Evolutionary conservation across 495 filamentous ascomycete species (phyloP).

Genomic region (Talaromyces liani): DNA sequence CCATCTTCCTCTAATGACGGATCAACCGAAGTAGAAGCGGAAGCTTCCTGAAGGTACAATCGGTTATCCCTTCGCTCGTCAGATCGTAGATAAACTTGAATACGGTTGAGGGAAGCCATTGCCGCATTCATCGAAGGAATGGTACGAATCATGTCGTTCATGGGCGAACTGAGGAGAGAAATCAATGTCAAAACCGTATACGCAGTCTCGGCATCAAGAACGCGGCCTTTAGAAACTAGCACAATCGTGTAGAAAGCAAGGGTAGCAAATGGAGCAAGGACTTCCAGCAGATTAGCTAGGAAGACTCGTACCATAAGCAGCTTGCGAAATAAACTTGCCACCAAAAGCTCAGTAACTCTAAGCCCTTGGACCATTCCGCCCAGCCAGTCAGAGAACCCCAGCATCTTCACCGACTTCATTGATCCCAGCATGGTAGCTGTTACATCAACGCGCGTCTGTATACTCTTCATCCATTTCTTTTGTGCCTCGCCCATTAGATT

Average conservation of each 20-base stretch:
- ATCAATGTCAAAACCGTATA: constrained; percentile 81
- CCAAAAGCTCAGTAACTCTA: constrained; percentile 48
- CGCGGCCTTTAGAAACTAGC: constrained; percentile 15
- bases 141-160: constrained; percentile 11
- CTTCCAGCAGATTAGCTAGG: neutral
- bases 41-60: neutral
- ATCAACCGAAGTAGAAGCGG: neutral
- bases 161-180: constrained; percentile 10
- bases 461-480: constrained; percentile 45
- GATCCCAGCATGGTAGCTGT: constrained; percentile 46
- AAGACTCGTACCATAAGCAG: constrained; percentile 17
- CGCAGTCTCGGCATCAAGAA: constrained; percentile 63
- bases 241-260: constrained; percentile 1
- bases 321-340: constrained; percentile 48
- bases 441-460: constrained; percentile 47
- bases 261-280: neutral
- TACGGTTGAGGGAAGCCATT: constrained; percentile 9
- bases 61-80: constrained; percentile 9
- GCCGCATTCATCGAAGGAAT: constrained; percentile 11
- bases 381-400: constrained; percentile 33
- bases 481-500: constrained; percentile 5
- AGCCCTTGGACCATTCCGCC: constrained; percentile 37
- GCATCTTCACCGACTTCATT: constrained; percentile 54
- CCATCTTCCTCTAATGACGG: neutral
- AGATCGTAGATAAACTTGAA: constrained; percentile 13